Base-by-base conservation (phyloP, 164 flowering plant genomes). In the Vitis rupestris region DNA sequence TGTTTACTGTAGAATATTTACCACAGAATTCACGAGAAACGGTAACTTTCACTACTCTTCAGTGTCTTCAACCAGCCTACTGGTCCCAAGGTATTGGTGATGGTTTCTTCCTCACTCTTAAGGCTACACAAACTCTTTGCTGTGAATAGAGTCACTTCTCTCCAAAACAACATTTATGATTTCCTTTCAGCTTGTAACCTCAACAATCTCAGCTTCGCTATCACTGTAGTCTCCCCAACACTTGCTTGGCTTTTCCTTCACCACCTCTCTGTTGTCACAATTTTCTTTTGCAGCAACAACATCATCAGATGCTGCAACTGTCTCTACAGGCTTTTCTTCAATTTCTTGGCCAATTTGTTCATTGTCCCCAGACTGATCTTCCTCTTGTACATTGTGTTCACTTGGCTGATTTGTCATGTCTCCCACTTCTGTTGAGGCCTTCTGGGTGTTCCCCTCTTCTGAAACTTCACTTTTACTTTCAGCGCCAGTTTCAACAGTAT, bases 161-260 rank as follows among this genome's bases (percentile, higher is more conserved):
- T 4, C 7, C 7, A 30, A 17, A 31, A 58, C 52, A 61, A 67
- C 12, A 11, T 23, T 31, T 23, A 12, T 29, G 10, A 60, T 27
- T 23, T 4, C 63, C 53, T 50, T 68, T 84, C 68, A 89, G 68
- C 85, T 77, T 56, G 74, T 55, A 65, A 81, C 82, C 73, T 88
- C 86, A 73, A 82, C 80, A 69, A 66, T 69, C 65, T 92, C 93
- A 65, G 84, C 72, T 83, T 91, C 97, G 66, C 77, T 75, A 69
- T 89, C 93, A 65, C 91, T 89, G 78, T 87, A 88, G 71, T 90
- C 98, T 73, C 92, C 98, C 94, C 98, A 93, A 51, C 92, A 75
- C 73, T 91, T 90, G 70, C 66, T 71, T 61, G 75, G 72, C 62
- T 79, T 82, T 75, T 77, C 83, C 64, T 80, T 80, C 7, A 48